Conservation (phyloP, 1,284 basidiomycete genomes). For the Ceratobasidium theobromae region DNA sequence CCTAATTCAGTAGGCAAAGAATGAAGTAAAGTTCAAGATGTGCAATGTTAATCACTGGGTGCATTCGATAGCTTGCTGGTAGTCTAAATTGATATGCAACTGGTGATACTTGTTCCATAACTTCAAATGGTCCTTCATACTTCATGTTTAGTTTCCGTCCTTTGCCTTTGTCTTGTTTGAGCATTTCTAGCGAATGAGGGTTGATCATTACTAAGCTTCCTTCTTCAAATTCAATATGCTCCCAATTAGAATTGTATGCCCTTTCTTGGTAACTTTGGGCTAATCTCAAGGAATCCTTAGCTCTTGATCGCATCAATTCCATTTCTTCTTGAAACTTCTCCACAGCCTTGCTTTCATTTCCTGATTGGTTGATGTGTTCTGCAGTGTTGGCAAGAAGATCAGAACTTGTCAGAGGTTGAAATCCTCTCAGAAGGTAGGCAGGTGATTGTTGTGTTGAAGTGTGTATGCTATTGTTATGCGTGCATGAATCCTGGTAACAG, state of each 20-base stretch:
- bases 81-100: constrained; percentile 41
- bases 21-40: constrained; percentile 41
- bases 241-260: constrained; percentile 37
- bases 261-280: constrained; percentile 34
- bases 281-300: constrained; percentile 34
- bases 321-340: constrained; percentile 30
- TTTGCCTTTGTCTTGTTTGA: constrained; percentile 40
- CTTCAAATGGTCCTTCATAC: constrained; percentile 44
- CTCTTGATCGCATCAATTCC: constrained; percentile 32
- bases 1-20: constrained; percentile 8
- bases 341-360: constrained; percentile 16
- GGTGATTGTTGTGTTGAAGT: constrained; percentile 37
- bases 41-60: constrained; percentile 42
- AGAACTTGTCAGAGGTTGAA: constrained; percentile 32
- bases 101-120: constrained; percentile 40
- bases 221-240: constrained; percentile 35
- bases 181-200: constrained; percentile 41
- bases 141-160: constrained; percentile 43
- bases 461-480: constrained; percentile 38
- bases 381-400: neutral
- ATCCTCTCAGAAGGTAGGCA: constrained; percentile 38
- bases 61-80: constrained; percentile 40
- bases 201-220: constrained; percentile 43
- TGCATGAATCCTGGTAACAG: constrained; percentile 38
- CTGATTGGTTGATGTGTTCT: neutral